phyloP scores from a whole-genome alignment of 768 basidiomycete species.

The Mrakia gelida region DNA sequence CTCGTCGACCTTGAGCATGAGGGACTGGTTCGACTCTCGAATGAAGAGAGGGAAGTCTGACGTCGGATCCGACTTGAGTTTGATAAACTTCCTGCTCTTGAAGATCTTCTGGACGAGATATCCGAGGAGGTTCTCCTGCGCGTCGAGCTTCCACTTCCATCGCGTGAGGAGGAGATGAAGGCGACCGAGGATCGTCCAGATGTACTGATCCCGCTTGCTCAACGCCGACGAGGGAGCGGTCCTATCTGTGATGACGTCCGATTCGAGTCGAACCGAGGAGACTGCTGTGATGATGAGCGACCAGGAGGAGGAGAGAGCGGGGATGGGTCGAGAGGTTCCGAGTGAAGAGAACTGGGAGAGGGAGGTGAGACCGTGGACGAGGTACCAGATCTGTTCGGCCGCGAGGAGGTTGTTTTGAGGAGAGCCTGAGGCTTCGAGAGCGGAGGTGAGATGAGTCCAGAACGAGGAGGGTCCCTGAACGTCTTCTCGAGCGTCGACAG shows the following conservation, averaged over 20 bases:
- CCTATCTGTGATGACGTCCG: constrained; percentile 48
- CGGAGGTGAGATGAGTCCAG: constrained; percentile 8
- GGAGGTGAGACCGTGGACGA: constrained; percentile 63
- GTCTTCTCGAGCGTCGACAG: neutral
- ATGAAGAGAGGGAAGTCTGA: constrained; percentile 70
- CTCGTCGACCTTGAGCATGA: constrained; percentile 52
- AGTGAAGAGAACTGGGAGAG: constrained; percentile 71
- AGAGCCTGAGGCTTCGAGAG: neutral
- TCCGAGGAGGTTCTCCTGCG: constrained; percentile 58
- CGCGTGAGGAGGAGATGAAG: constrained; percentile 66
- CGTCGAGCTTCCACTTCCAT: constrained; percentile 71
- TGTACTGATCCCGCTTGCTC: constrained; percentile 63
- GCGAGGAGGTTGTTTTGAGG: constrained; percentile 39
- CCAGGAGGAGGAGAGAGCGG: constrained; percentile 61
- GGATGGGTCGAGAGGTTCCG: constrained; percentile 49
- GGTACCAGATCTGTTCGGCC: constrained; percentile 66
- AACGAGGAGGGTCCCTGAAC: neutral
- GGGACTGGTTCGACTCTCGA: constrained; percentile 53
- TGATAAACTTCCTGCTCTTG: constrained; percentile 67
- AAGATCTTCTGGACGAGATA: constrained; percentile 64
- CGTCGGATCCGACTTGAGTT: constrained; percentile 56
- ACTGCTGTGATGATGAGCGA: constrained; percentile 58
- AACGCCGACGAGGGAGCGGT: constrained; percentile 48
- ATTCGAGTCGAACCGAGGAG: constrained; percentile 54
- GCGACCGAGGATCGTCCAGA: constrained; percentile 63